Evolutionary conservation across 345 rosid species (phyloP).

Genomic region (Salix exigua): DNA sequence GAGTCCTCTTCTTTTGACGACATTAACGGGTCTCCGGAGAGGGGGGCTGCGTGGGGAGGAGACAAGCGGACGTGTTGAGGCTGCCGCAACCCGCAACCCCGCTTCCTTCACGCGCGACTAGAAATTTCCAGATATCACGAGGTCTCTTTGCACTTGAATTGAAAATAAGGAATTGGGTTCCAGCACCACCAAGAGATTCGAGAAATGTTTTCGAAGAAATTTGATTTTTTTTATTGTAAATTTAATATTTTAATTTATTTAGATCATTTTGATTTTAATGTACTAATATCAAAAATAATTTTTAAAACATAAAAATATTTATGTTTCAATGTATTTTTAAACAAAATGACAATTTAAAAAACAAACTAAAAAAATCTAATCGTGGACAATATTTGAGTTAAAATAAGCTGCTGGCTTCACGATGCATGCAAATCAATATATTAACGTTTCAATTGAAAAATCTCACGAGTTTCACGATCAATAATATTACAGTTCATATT

Average conservation of each 20-base stretch:
- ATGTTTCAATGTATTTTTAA: too few relatives aligned
- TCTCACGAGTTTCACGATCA: constrained; percentile 1
- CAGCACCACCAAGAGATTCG: constrained; percentile 15
- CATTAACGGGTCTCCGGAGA: neutral
- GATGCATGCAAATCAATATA: constrained; percentile 3
- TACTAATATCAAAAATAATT: too few relatives aligned
- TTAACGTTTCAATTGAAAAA: neutral
- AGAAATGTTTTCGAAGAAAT: too few relatives aligned
- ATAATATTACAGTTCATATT: neutral
- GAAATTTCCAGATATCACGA: constrained; percentile 3
- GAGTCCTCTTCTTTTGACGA: neutral
- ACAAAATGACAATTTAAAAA: too few relatives aligned
- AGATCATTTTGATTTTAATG: too few relatives aligned
- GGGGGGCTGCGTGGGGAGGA: neutral
- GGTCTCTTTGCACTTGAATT: constrained; percentile 34
- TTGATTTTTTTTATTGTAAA: too few relatives aligned
- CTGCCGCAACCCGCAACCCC: constrained; percentile 24
- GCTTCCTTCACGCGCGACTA: constrained; percentile 25
- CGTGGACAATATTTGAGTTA: neutral
- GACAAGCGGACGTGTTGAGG: constrained; percentile 26
- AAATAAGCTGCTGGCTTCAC: neutral
- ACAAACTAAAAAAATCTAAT: neutral
- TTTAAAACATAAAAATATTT: too few relatives aligned
- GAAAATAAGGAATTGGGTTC: constrained; percentile 47
- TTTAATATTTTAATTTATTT: too few relatives aligned